Evolutionary conservation across 441 rosid genomes (phyloP).

Genomic region (Bruguiera hainesii): DNA sequence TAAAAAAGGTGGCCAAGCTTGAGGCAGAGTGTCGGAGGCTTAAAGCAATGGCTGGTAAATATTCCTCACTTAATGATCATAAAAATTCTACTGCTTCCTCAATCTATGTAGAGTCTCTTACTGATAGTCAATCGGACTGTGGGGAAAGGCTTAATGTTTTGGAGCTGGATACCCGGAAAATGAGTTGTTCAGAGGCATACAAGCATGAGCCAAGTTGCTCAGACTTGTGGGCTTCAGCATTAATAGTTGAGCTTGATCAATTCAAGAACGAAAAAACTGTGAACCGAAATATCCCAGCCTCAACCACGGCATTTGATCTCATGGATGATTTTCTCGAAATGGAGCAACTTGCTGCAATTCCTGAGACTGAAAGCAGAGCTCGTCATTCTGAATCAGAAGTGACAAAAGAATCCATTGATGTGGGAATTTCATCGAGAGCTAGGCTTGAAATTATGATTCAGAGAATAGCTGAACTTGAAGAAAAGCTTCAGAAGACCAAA

Average conservation of each 20-base stretch:
- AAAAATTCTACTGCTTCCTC: constrained; percentile 43
- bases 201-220: constrained; percentile 31
- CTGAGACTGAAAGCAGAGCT: constrained; percentile 40
- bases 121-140: constrained; percentile 65
- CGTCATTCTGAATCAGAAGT: constrained; percentile 29
- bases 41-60: constrained; percentile 50
- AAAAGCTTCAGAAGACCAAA: constrained; percentile 43
- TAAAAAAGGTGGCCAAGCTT: constrained; percentile 68
- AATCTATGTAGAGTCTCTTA: constrained; percentile 43
- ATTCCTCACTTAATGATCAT: constrained; percentile 27
- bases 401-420: constrained; percentile 27
- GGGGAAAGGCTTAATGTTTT: constrained; percentile 40
- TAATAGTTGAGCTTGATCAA: constrained; percentile 28
- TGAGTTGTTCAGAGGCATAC: constrained; percentile 21
- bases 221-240: constrained; percentile 31
- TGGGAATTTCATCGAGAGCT: constrained; percentile 41
- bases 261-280: constrained; percentile 31
- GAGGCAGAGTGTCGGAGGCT: constrained; percentile 80
- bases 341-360: constrained; percentile 66
- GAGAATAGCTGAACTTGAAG: constrained; percentile 48
- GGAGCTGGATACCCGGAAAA: constrained; percentile 38
- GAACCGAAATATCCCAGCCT: constrained; percentile 39
- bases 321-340: constrained; percentile 98
- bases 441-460: constrained; percentile 49
- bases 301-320: constrained; percentile 55